phyloP scores from a whole-genome alignment of 208 protist genomes.

The Trypanosoma mega region DNA sequence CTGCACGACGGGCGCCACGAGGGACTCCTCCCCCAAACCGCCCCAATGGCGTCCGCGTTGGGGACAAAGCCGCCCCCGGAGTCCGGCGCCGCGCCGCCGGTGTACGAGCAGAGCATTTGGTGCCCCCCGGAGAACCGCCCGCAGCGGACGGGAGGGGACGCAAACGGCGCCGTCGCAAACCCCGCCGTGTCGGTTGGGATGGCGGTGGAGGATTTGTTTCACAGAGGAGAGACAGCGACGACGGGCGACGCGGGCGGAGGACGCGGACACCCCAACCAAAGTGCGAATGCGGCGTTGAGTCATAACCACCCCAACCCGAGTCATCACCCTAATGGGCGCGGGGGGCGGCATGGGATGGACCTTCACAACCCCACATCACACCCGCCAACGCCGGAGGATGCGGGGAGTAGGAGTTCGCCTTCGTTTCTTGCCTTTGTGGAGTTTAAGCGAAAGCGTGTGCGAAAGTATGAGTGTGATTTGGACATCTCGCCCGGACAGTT shows the following conservation, averaged over 20 bases:
- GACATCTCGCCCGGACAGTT: conserved; percentile 69
- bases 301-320: too few species aligned
- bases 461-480: conserved; percentile 67
- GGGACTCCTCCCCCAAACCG: too few species aligned
- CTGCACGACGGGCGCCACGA: too few species aligned
- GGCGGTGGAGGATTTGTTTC: background rate
- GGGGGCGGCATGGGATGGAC: too few species aligned
- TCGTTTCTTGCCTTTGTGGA: conserved; percentile 77
- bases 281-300: too few species aligned
- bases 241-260: background rate
- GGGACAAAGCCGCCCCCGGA: background rate
- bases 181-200: background rate
- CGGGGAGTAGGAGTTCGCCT: conserved; percentile 1
- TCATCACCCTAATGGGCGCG: too few species aligned
- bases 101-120: conserved; percentile 10
- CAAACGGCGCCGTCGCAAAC: too few species aligned
- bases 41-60: too few species aligned
- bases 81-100: background rate
- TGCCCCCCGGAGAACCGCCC: conserved; percentile 7
- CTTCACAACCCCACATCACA: background rate
- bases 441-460: conserved; percentile 78
- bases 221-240: conserved; percentile 11
- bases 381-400: background rate
- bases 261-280: background rate
- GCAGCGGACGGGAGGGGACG: too few species aligned